These are phyloP conservation scores for Hypoxylon cercidicola DNA, from an alignment of 495 filamentous ascomycete species.

Conservation along the genomic window DNA sequence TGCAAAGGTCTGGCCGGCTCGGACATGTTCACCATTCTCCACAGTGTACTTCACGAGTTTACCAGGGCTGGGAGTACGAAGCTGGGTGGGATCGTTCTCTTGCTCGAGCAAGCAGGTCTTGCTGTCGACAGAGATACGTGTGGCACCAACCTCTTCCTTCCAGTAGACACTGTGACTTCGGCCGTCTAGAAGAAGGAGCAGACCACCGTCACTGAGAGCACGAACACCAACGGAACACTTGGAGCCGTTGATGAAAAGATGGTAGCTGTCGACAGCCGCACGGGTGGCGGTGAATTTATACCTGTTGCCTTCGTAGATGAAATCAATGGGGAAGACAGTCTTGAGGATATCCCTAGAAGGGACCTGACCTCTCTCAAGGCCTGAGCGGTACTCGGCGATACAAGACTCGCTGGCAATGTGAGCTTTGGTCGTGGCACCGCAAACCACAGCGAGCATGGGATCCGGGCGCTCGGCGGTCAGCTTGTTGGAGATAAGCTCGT, in stretches of 20 bases:
- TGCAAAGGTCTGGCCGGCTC: slow-evolving; percentile 91
- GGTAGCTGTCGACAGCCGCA: slow-evolving; percentile 93
- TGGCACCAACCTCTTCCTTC: slow-evolving; percentile 97
- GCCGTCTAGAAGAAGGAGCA: slow-evolving; percentile 89
- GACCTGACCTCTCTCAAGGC: slow-evolving; percentile 97
- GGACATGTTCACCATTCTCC: slow-evolving; percentile 95
- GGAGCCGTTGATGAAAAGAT: slow-evolving; percentile 98
- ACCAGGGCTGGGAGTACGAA: slow-evolving; percentile 92
- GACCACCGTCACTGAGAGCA: slow-evolving; percentile 90
- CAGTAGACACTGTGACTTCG: slow-evolving; percentile 98
- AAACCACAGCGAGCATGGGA: slow-evolving; percentile 87
- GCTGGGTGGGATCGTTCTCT: slow-evolving; percentile 98
- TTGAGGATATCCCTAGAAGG: slow-evolving; percentile 95
- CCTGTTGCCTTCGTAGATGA: slow-evolving; percentile 95
- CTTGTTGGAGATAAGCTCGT: slow-evolving; percentile 98
- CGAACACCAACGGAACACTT: slow-evolving; percentile 95
- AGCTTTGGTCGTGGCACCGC: slow-evolving; percentile 93
- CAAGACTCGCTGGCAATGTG: slow-evolving; percentile 91
- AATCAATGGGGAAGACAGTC: slow-evolving; percentile 97
- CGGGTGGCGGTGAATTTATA: slow-evolving; percentile 99
- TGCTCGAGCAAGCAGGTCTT: slow-evolving; percentile 98
- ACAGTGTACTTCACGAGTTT: slow-evolving; percentile 99
- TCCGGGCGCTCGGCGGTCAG: slow-evolving; percentile 97
- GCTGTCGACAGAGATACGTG: slow-evolving; percentile 93
- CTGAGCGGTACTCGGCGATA: slow-evolving; percentile 84